Conservation (phyloP, 768 basidiomycete genomes). For the Rhizopogon vulgaris region DNA sequence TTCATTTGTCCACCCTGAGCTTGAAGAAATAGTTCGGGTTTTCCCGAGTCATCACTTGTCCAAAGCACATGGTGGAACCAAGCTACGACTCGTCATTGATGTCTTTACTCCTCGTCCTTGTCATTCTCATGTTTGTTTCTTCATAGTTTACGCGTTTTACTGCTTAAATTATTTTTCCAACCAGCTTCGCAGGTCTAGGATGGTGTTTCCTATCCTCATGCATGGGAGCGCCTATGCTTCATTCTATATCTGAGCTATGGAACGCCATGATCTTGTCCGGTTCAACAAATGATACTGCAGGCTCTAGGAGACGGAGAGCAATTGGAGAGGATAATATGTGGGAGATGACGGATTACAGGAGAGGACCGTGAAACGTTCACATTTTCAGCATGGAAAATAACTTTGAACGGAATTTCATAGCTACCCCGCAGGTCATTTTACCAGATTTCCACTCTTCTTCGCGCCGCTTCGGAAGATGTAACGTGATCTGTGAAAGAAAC, state of each 20-base stretch:
- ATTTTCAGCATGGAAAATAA: neutral
- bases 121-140: slow-evolving; percentile 38
- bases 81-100: slow-evolving; percentile 27
- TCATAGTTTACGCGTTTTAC: neutral
- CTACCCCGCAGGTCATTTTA: neutral
- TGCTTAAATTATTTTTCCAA: neutral
- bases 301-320: slow-evolving; percentile 29
- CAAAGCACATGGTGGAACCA: slow-evolving; percentile 10
- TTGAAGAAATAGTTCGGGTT: no score
- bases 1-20: no score
- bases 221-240: slow-evolving; percentile 46
- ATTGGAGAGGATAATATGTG: slow-evolving; percentile 47
- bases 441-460: neutral
- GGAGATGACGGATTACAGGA: slow-evolving; percentile 50
- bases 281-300: slow-evolving; percentile 22
- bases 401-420: neutral
- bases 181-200: slow-evolving; percentile 42
- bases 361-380: slow-evolving; percentile 15
- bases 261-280: slow-evolving; percentile 35
- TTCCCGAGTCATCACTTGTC: no score
- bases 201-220: slow-evolving; percentile 71
- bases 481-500: no score
- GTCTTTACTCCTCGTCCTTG: slow-evolving; percentile 41
- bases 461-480: no score
- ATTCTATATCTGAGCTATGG: slow-evolving; percentile 43